phyloP scores from a whole-genome alignment of 2,329 filamentous ascomycete species.

The Beauveria caledonica region DNA sequence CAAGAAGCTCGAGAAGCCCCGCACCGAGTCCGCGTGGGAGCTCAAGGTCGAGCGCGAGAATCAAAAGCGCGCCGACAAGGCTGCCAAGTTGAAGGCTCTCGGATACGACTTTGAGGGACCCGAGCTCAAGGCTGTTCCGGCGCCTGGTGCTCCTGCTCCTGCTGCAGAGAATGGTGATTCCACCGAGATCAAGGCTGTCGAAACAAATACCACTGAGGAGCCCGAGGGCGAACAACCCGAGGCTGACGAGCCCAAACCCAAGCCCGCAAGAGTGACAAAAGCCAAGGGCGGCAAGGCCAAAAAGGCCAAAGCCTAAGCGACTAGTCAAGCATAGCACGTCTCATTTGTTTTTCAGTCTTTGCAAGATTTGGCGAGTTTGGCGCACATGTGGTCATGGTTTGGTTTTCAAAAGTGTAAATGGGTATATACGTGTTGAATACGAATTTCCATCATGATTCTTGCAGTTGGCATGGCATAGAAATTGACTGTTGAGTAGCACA shows the following conservation, averaged over 20 bases:
- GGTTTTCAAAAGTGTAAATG: not conserved
- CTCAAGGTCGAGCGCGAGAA: slow-evolving; percentile 67
- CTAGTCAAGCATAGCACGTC: not conserved
- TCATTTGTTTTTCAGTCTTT: slow-evolving; percentile 7
- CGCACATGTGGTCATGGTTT: slow-evolving; percentile 6
- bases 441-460: not conserved
- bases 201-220: slow-evolving; percentile 21
- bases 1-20: slow-evolving; percentile 62
- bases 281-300: slow-evolving; percentile 29
- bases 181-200: slow-evolving; percentile 28
- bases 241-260: slow-evolving; percentile 26
- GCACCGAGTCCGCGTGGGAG: slow-evolving; percentile 69
- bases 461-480: not conserved
- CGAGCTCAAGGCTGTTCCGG: slow-evolving; percentile 50
- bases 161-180: slow-evolving; percentile 24
- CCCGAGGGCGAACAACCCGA: slow-evolving; percentile 26
- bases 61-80: slow-evolving; percentile 58
- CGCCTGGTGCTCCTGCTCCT: slow-evolving; percentile 29
- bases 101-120: slow-evolving; percentile 80
- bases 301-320: slow-evolving; percentile 30
- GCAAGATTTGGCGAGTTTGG: slow-evolving; percentile 10
- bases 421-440: slow-evolving; percentile 10
- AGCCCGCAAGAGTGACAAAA: slow-evolving; percentile 28
- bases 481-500: not conserved
- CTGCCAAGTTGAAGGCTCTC: slow-evolving; percentile 65